These are phyloP conservation scores for Helicocarpus griseus DNA, from an alignment of 2,329 filamentous ascomycete species.

Conservation along the genomic window DNA sequence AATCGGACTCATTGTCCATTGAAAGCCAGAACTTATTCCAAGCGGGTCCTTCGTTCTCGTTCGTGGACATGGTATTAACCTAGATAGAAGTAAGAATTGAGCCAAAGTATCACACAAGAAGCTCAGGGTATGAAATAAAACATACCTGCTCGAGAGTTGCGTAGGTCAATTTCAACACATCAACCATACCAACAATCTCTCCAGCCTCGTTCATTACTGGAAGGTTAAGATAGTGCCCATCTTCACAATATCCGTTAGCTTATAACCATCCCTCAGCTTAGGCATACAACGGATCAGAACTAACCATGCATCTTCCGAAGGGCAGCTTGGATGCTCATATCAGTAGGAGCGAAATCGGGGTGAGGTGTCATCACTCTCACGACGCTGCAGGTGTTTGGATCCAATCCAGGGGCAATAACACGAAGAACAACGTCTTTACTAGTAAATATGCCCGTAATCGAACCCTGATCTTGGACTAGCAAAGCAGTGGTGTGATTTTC, in stretches of 20 bases:
- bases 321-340: constrained; percentile 98
- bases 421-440: constrained; percentile 98
- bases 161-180: constrained; percentile 96
- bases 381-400: constrained; percentile 90
- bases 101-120: background rate
- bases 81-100: constrained; percentile 20
- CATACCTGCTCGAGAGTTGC: constrained; percentile 88
- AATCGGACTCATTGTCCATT: constrained; percentile 88
- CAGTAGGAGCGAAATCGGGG: constrained; percentile 94
- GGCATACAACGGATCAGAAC: constrained; percentile 23
- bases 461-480: constrained; percentile 89
- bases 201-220: constrained; percentile 96
- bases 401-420: constrained; percentile 91
- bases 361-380: constrained; percentile 99
- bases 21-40: constrained; percentile 99
- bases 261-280: constrained; percentile 2
- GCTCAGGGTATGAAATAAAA: constrained; percentile 4
- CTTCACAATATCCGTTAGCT: constrained; percentile 37
- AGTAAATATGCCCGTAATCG: constrained; percentile 97
- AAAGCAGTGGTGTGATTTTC: constrained; percentile 97
- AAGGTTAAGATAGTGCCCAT: constrained; percentile 95
- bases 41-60: constrained; percentile 84
- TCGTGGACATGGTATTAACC: constrained; percentile 83
- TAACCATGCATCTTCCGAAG: constrained; percentile 97
- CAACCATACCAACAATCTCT: constrained; percentile 98